Conservation (phyloP, 2,329 filamentous ascomycete species). For the Exophiala calicioides region DNA sequence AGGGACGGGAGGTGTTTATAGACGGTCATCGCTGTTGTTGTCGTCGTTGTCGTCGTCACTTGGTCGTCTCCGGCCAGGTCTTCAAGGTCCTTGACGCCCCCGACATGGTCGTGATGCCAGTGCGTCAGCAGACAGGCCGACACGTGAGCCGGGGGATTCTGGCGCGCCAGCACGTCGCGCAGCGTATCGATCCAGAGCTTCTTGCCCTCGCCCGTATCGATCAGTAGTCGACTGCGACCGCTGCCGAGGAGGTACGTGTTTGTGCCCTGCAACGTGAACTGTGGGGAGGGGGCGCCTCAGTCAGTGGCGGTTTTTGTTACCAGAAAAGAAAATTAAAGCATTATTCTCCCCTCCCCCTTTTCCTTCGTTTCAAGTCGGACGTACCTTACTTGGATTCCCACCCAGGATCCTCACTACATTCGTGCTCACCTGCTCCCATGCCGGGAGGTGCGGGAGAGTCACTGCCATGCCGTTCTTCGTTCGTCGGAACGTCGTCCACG, state of each 20-base stretch:
- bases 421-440: slow-evolving; percentile 75
- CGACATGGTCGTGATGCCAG: slow-evolving; percentile 86
- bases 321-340: no score
- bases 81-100: slow-evolving; percentile 71
- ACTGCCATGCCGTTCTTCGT: slow-evolving; percentile 54
- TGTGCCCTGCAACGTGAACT: slow-evolving; percentile 71
- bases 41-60: slow-evolving; percentile 34
- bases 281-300: no score
- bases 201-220: slow-evolving; percentile 86
- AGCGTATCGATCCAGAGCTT: slow-evolving; percentile 71
- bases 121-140: slow-evolving; percentile 78
- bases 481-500: neutral
- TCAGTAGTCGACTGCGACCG: slow-evolving; percentile 70
- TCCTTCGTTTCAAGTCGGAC: neutral
- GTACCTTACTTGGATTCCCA: slow-evolving; percentile 82
- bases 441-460: slow-evolving; percentile 65
- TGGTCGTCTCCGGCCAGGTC: slow-evolving; percentile 61
- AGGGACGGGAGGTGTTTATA: slow-evolving; percentile 45
- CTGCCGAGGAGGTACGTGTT: slow-evolving; percentile 92
- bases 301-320: no score
- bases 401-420: slow-evolving; percentile 81
- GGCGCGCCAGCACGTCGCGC: slow-evolving; percentile 56
- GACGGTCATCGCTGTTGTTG: slow-evolving; percentile 47
- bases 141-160: slow-evolving; percentile 61
- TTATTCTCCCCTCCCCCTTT: neutral